Evolutionary conservation across 345 rosid genomes (phyloP), one percentile per base, ranked within the genome.

Genomic region (Pistacia atlantica): DNA sequence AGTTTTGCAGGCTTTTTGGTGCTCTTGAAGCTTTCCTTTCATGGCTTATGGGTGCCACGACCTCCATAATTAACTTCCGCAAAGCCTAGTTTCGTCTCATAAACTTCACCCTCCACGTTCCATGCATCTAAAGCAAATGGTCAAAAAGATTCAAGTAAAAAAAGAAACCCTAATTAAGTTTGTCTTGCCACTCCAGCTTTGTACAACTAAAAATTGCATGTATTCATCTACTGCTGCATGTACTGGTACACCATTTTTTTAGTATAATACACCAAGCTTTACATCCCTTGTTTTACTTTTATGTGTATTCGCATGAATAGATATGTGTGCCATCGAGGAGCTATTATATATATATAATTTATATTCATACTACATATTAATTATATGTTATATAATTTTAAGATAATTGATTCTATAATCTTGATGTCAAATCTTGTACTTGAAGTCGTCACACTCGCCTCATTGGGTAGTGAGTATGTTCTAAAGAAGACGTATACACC

Each of bases 1-100:
- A 25, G 25, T 25, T 25, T 77, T 75, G 74, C 79, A 80, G 79
- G 72, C 61, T 52, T 48, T 83, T 73, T 71, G 83, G 77, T 78
- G 86, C 25, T 69, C 13, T 11, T 68, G 58, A 68, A 69, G 48
- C 60, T 51, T 28, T 57, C 22, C 13, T 52, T 31, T 33, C 25
- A 3, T 16, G 31, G 8, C 45, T 35, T 46, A 42, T 5, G 46
- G 38, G 38, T 65, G 54, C 35, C 64, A 35, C 42, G 42, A 38
- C 6, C 46, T 11, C 18, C 38, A 9, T 45, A 20, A 52, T 25
- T 52, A 28, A 67, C 61, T 33, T 57, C 75, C 13, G 56, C 62
- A 69, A 75, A 61, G 72, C 35, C 28, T 35, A 62, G 38, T 13
- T 74, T 74, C 51, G 46, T 67, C 74, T 65, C 38, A 64, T 64